These are phyloP conservation scores for Amanita phalloides DNA, from an alignment of 768 basidiomycete genomes.

Conservation along the genomic window DNA sequence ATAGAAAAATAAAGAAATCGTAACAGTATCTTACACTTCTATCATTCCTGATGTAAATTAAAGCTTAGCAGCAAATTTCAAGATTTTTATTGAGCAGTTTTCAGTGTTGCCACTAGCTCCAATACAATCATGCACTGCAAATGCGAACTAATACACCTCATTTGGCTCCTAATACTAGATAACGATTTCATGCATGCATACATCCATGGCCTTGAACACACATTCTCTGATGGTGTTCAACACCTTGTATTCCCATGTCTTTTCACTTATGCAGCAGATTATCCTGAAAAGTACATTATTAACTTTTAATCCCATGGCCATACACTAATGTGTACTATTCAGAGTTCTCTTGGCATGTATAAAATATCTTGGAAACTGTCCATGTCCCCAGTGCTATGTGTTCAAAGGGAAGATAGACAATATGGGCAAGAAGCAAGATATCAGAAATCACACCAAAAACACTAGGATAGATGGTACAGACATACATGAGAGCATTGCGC, in stretches of 20 bases:
- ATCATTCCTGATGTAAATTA: too few species aligned
- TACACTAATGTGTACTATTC: too few species aligned
- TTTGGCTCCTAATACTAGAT: conserved; percentile 13
- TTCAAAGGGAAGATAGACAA: conserved; percentile 14
- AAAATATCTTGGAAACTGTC: conserved; percentile 22
- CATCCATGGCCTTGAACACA: conserved; percentile 19
- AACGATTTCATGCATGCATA: conserved; percentile 22
- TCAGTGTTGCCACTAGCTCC: not conserved
- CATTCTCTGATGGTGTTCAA: conserved; percentile 18
- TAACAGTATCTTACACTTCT: too few species aligned
- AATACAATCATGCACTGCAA: conserved; percentile 18
- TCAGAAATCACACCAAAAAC: not conserved
- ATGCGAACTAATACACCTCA: conserved; percentile 21
- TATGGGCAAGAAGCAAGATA: conserved; percentile 18
- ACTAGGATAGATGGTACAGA: conserved; percentile 2
- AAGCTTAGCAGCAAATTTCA: conserved; percentile 3
- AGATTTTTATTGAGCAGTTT: conserved; percentile 7
- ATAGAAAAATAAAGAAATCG: too few species aligned
- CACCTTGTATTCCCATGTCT: conserved; percentile 21
- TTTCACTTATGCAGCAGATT: conserved; percentile 26
- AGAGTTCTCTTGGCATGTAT: conserved; percentile 20
- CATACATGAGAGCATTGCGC: not conserved
- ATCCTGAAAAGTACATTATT: conserved; percentile 24
- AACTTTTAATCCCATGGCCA: too few species aligned
- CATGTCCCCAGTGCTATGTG: conserved; percentile 23